Conservation (phyloP, 2,329 filamentous ascomycete genomes). For the Neofusicoccum sp. region DNA sequence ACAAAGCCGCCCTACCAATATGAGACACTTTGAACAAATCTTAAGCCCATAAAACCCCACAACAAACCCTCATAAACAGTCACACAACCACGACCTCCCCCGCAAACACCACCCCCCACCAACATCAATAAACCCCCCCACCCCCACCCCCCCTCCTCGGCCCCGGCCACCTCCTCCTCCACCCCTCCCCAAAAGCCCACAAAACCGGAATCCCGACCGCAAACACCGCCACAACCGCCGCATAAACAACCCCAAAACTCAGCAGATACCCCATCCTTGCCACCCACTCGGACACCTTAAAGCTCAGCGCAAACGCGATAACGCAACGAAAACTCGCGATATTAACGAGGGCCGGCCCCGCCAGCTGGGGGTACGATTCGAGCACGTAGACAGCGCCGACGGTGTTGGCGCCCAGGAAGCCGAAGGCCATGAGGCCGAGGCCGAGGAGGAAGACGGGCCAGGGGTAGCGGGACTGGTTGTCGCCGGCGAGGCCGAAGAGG, state of each 20-base stretch:
- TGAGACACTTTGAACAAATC: too few species aligned
- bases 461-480: conserved; percentile 23
- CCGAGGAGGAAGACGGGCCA: conserved; percentile 28
- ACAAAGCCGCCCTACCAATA: too few species aligned
- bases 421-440: conserved; percentile 29
- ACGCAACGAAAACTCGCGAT: conserved; percentile 31
- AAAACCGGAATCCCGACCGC: conserved; percentile 27
- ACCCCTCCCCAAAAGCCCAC: conserved; percentile 21
- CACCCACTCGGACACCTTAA: conserved; percentile 28
- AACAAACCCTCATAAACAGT: not conserved
- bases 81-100: not conserved
- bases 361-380: conserved; percentile 32
- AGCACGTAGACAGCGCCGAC: conserved; percentile 32
- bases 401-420: conserved; percentile 31
- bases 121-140: too few species aligned
- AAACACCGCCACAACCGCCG: conserved; percentile 27
- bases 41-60: too few species aligned
- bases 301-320: conserved; percentile 30
- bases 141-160: not conserved
- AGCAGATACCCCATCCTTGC: conserved; percentile 27
- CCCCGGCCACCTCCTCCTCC: conserved; percentile 12
- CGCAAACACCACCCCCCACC: too few species aligned
- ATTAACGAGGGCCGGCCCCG: conserved; percentile 32
- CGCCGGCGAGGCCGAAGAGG: conserved; percentile 28
- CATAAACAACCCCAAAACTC: conserved; percentile 28